Conservation (phyloP, 306 rosid species). For the Bauhinia variegata region DNA sequence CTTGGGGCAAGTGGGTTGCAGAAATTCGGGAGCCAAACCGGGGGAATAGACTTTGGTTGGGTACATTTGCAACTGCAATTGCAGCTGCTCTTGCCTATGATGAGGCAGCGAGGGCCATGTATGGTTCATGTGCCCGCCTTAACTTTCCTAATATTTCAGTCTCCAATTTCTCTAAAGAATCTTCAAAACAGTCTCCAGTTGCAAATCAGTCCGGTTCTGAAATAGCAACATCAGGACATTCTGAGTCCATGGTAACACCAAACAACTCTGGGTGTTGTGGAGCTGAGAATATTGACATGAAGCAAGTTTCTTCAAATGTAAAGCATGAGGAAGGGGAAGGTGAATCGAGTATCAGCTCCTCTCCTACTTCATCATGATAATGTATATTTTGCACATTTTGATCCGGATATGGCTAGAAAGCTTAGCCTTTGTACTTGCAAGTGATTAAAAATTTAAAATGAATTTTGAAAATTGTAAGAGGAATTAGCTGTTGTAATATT, state of each 20-base stretch:
- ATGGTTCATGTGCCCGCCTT: constrained; percentile 72
- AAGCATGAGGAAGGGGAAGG: constrained; percentile 48
- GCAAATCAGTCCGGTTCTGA: constrained; percentile 32
- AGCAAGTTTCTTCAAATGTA: constrained; percentile 39
- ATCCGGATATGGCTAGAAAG: constrained; percentile 28
- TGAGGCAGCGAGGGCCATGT: constrained; percentile 86
- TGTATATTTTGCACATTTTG: constrained; percentile 42
- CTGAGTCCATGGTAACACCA: constrained; percentile 49
- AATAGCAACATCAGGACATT: constrained; percentile 34
- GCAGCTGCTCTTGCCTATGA: constrained; percentile 88
- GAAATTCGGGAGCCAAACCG: constrained; percentile 80
- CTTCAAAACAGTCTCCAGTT: constrained; percentile 41
- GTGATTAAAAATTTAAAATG: constrained; percentile 29
- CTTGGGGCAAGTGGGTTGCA: constrained; percentile 97
- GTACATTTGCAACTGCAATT: constrained; percentile 76
- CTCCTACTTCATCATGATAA: constrained; percentile 31
- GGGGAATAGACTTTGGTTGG: constrained; percentile 84
- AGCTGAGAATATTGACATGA: constrained; percentile 37
- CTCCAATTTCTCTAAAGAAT: constrained; percentile 49
- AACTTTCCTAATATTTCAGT: constrained; percentile 73
- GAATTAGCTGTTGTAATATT: constrained; percentile 39
- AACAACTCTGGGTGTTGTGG: constrained; percentile 44
- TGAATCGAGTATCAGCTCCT: constrained; percentile 35
- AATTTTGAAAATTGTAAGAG: constrained; percentile 29
- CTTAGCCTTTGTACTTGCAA: constrained; percentile 33